Evolutionary conservation across 2,329 filamentous ascomycete species (phyloP).

Genomic region (Aspergillus ochraceoroseus): DNA sequence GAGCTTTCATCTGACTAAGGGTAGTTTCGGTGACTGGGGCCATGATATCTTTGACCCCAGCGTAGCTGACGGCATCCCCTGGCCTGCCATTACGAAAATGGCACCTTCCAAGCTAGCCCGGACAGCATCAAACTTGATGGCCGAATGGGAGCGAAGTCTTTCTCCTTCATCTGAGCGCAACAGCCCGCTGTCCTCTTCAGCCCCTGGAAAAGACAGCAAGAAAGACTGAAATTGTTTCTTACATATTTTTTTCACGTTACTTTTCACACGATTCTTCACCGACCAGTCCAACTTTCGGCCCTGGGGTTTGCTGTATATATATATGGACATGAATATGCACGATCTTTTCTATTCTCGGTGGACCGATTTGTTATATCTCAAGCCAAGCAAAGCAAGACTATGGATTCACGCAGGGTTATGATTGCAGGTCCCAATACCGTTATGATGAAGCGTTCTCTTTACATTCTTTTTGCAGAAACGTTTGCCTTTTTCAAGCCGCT

Average conservation of each 20-base stretch:
- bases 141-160: slow-evolving; percentile 81
- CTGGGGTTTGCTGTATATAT: slow-evolving; percentile 21
- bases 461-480: slow-evolving; percentile 9
- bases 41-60: slow-evolving; percentile 29
- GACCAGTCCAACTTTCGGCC: neutral
- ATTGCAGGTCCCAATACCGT: slow-evolving; percentile 27
- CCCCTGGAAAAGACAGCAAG: slow-evolving; percentile 29
- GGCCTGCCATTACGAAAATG: slow-evolving; percentile 66
- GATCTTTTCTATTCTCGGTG: slow-evolving; percentile 15
- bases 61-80: slow-evolving; percentile 49
- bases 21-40: slow-evolving; percentile 40
- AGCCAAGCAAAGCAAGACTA: slow-evolving; percentile 21
- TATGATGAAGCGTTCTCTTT: slow-evolving; percentile 28
- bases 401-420: slow-evolving; percentile 34
- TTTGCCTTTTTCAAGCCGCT: too few relatives aligned
- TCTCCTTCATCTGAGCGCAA: slow-evolving; percentile 46
- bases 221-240: slow-evolving; percentile 26
- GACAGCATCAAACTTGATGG: slow-evolving; percentile 80
- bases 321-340: slow-evolving; percentile 20
- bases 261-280: slow-evolving; percentile 1
- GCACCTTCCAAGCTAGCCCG: slow-evolving; percentile 72
- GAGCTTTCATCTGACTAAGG: slow-evolving; percentile 26
- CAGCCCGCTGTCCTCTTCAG: slow-evolving; percentile 16
- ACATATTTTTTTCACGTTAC: slow-evolving; percentile 3
- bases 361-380: slow-evolving; percentile 12